phyloP scores from a whole-genome alignment of 1,284 basidiomycete species.

The Puccinia sorghi region DNA sequence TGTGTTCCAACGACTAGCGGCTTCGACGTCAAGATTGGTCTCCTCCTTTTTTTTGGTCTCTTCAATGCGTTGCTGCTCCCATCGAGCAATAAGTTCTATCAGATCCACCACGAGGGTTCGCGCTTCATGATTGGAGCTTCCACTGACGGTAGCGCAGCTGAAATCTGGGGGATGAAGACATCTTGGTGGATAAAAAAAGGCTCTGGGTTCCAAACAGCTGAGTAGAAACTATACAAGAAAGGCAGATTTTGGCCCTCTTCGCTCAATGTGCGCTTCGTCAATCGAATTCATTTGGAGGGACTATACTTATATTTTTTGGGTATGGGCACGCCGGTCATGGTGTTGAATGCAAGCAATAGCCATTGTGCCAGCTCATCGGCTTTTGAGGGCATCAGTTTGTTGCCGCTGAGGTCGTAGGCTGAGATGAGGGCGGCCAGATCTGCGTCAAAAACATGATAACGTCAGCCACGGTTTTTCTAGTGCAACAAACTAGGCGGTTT shows the following conservation, averaged over 20 bases:
- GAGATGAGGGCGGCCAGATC: conserved; percentile 44
- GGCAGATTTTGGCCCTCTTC: conserved; percentile 83
- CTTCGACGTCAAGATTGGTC: conserved; percentile 1
- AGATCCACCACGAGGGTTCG: conserved; percentile 64
- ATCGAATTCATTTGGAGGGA: conserved; percentile 82
- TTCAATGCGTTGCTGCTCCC: conserved; percentile 61
- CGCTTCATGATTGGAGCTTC: conserved; percentile 73
- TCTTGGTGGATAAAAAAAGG: conserved; percentile 92
- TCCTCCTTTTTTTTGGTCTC: conserved; percentile 61
- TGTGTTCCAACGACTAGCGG: background rate
- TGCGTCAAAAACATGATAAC: conserved; percentile 4
- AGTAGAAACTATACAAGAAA: conserved; percentile 84
- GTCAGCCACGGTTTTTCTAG: background rate
- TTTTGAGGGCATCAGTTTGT: conserved; percentile 61
- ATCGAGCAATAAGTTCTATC: conserved; percentile 59
- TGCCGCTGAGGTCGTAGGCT: conserved; percentile 47
- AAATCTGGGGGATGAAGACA: conserved; percentile 93
- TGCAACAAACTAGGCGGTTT: no score
- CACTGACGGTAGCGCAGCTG: conserved; percentile 74
- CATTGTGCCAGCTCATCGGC: conserved; percentile 73
- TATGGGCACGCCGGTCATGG: conserved; percentile 63
- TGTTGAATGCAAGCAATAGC: conserved; percentile 63
- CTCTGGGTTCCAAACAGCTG: conserved; percentile 84
- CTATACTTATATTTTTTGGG: conserved; percentile 62
- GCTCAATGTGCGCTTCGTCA: conserved; percentile 79